Conservation (phyloP, 2,329 filamentous ascomycete species). For the Claviceps arundinis region DNA sequence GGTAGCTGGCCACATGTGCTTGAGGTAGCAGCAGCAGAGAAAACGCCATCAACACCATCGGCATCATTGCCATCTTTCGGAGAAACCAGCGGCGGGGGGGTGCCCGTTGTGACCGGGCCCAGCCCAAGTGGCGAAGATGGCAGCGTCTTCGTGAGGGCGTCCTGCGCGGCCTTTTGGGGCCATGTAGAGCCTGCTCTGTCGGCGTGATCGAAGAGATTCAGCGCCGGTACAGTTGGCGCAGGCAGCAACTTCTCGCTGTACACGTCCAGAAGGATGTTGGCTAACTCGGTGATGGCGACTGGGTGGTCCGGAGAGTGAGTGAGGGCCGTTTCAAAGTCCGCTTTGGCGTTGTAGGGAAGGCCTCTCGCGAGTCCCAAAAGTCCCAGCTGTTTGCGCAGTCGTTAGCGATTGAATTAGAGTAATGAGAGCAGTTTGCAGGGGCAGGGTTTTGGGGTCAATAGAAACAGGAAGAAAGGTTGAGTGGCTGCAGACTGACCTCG, state of each 20-base stretch:
- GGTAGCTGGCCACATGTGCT: conserved; percentile 27
- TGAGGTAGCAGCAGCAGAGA: conserved; percentile 4
- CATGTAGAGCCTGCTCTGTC: not conserved
- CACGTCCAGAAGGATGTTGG: conserved; percentile 74
- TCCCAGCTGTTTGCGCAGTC: conserved; percentile 39
- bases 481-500: conserved; percentile 46
- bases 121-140: conserved; percentile 36
- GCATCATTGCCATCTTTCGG: conserved; percentile 11
- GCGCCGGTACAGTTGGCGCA: conserved; percentile 35
- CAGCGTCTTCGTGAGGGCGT: conserved; percentile 12
- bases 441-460: not conserved
- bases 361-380: conserved; percentile 50
- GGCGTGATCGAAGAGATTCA: conserved; percentile 12
- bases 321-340: conserved; percentile 71
- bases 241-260: conserved; percentile 58
- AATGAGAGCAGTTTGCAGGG: not conserved
- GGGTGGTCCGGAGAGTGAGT: conserved; percentile 70
- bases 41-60: not conserved
- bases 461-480: not conserved
- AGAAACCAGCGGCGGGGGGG: conserved; percentile 5
- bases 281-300: conserved; percentile 66
- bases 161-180: conserved; percentile 2
- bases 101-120: conserved; percentile 14
- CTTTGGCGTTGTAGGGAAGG: conserved; percentile 54
- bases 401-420: not conserved